Evolutionary conservation across 305 asterid species (phyloP).

Genomic region (Solanum hybrid): DNA sequence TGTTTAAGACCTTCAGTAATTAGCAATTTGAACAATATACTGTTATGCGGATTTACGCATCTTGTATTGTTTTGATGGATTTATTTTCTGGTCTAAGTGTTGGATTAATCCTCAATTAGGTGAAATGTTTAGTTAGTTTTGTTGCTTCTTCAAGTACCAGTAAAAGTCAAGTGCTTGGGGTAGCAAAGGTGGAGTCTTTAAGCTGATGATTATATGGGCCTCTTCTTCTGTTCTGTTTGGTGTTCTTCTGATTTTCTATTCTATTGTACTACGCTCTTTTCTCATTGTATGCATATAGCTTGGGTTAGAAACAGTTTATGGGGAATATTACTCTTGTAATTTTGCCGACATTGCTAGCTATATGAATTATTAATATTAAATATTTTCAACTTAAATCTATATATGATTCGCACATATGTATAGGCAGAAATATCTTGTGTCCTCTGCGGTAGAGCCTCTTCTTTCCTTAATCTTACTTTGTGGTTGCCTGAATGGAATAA

Average conservation of each 20-base stretch:
- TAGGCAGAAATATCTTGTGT: too few species aligned
- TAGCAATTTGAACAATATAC: not conserved
- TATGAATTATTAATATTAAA: too few species aligned
- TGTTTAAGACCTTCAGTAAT: too few species aligned
- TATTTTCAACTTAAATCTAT: too few species aligned
- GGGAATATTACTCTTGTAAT: not conserved
- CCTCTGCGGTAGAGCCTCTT: too few species aligned
- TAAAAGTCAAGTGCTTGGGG: not conserved
- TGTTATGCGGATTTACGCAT: not conserved
- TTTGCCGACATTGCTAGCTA: too few species aligned
- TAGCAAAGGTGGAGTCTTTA: not conserved
- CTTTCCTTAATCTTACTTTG: not conserved
- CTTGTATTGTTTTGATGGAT: not conserved
- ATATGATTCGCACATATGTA: too few species aligned
- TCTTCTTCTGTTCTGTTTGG: not conserved
- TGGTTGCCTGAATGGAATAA: not conserved
- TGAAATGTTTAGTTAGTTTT: not conserved
- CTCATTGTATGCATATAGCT: not conserved
- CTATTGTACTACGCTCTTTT: too few species aligned
- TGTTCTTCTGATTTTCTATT: not conserved
- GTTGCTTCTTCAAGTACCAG: not conserved
- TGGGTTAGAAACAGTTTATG: too few species aligned
- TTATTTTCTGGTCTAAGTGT: not conserved
- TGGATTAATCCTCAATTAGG: not conserved
- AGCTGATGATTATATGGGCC: not conserved